Evolutionary conservation across 257 asterid species (phyloP), one percentile per base, ranked within the genome.

Genomic region (Primulina eburnea): DNA sequence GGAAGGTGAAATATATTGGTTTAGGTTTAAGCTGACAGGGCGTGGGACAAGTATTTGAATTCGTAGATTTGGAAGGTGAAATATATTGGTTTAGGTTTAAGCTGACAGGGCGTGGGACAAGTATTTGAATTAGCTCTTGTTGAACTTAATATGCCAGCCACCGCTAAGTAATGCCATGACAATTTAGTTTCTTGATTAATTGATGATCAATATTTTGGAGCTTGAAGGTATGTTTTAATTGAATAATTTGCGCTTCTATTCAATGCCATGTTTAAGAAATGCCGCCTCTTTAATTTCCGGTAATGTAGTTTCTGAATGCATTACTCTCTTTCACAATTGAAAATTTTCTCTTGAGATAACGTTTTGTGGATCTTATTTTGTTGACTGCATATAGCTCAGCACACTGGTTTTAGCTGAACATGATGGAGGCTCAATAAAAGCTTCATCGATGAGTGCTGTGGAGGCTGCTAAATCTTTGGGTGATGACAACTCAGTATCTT

Each of bases 331-430:
- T 4, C n/a, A 47, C 7, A 47, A 7, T 11, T n/a, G 8, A 34
- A 8, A 64, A 4, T 40, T 8, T 6, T 16, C 20, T 7, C 7
- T 21, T 52, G 68, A 28, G 29, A 8, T 52, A 38, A 34, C 12
- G 16, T 43, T 60, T 47, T 60, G 26, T 62, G 38, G 59, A 18
- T 79, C 10, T 26, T 9, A 61, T 73, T 62, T 26, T 14, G 16
- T 24, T 77, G 18, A 29, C 52, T 35, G 18, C 20, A 61, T 77
- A 94, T 77, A 94, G 99, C 82, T 89, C 71, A 89, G 92, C 77
- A 91, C 97, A 30, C 84, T 94, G 82, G 84, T 94, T 71, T 60
- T 91, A 84, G 97, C 85, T 55, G 96, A 94, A 68, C 95, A 88
- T 65, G 93, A 89, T 71, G 90, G 92, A 52, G 96, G 97, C 8